Evolutionary conservation across 148 eudicot genomes (phyloP).

Genomic region (Oxyria digyna): DNA sequence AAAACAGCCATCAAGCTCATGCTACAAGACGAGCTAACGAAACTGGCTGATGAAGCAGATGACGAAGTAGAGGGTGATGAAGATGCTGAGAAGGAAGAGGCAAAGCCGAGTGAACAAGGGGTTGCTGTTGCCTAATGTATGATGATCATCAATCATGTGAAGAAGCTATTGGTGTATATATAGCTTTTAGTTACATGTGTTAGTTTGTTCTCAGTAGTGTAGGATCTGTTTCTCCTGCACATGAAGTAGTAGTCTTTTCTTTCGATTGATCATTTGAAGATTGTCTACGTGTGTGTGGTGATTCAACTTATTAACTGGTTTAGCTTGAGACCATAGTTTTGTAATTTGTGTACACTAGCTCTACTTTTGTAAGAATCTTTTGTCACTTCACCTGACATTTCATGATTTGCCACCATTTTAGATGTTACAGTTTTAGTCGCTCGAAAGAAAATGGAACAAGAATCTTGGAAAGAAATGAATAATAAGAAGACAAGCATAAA

Average conservation of each 20-base stretch:
- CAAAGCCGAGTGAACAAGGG: conserved; percentile 5
- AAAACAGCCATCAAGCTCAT: conserved; percentile 67
- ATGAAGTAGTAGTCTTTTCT: background rate
- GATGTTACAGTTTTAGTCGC: background rate
- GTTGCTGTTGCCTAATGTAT: background rate
- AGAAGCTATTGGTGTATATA: conserved; percentile 2
- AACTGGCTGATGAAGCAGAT: conserved; percentile 75
- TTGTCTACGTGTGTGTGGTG: background rate
- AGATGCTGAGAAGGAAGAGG: conserved; percentile 1
- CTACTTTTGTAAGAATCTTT: background rate
- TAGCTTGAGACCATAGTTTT: background rate
- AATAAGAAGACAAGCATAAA: background rate
- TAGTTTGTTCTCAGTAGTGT: background rate
- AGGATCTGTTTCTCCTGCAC: conserved; percentile 2
- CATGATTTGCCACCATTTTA: background rate
- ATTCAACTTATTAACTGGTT: conserved; percentile 3
- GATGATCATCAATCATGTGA: background rate
- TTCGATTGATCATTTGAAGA: background rate
- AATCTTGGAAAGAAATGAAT: background rate
- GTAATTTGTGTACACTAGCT: background rate
- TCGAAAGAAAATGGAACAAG: background rate
- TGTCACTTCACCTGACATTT: background rate
- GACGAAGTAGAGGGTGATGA: conserved; percentile 55
- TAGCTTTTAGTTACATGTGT: background rate
- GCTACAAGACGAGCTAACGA: conserved; percentile 91